phyloP scores from a whole-genome alignment of 768 basidiomycete genomes.

The Chiua virens region DNA sequence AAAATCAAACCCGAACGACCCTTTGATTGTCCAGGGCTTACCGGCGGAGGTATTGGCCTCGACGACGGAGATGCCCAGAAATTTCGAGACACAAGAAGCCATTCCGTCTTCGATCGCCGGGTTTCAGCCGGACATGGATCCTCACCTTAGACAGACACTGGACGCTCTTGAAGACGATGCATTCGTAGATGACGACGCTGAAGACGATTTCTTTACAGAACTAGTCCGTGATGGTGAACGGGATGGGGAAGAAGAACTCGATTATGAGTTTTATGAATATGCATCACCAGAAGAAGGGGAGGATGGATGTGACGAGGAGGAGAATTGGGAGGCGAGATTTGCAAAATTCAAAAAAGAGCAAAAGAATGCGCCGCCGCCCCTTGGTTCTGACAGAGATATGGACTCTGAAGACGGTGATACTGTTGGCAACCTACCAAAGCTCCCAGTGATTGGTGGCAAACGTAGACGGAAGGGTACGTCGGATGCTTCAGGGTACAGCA shows the following conservation, averaged over 20 bases:
- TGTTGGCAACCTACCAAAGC: conserved; percentile 66
- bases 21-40: conserved; percentile 52
- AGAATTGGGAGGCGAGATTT: conserved; percentile 80
- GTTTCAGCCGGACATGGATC: conserved; percentile 95
- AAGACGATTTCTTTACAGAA: conserved; percentile 75
- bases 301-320: conserved; percentile 29
- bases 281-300: conserved; percentile 21
- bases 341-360: conserved; percentile 70
- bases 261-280: conserved; percentile 67
- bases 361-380: conserved; percentile 19
- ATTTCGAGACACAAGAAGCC: conserved; percentile 73
- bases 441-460: conserved; percentile 80
- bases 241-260: conserved; percentile 54
- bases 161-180: conserved; percentile 96
- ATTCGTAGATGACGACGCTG: conserved; percentile 77
- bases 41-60: conserved; percentile 77
- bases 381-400: conserved; percentile 51
- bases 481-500: conserved; percentile 91
- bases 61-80: conserved; percentile 66
- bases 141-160: conserved; percentile 86
- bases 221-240: conserved; percentile 73
- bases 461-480: conserved; percentile 71
- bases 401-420: conserved; percentile 80
- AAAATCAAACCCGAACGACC: conserved; percentile 38
- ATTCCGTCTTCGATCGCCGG: conserved; percentile 84